These are phyloP conservation scores for Casuarina cunninghamiana DNA, from an alignment of 306 rosid species.

Conservation along the genomic window DNA sequence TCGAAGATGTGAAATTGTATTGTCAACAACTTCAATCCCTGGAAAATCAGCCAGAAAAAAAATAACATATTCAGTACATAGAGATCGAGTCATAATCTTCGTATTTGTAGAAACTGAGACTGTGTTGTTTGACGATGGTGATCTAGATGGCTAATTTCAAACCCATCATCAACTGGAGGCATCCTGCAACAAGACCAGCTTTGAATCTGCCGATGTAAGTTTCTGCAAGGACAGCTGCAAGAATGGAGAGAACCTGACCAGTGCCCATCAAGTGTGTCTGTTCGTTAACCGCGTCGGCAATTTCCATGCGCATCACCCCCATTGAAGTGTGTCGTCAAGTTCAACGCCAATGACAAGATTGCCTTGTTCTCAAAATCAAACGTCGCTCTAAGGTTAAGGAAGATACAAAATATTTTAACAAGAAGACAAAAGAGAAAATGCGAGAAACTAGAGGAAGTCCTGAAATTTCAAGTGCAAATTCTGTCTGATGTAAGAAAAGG, in stretches of 20 bases:
- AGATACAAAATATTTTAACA: too few relatives aligned
- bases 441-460: too few relatives aligned
- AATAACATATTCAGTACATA: neutral
- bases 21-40: slow-evolving; percentile 70
- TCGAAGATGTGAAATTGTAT: slow-evolving; percentile 30
- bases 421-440: too few relatives aligned
- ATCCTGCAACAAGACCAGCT: slow-evolving; percentile 49
- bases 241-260: slow-evolving; percentile 63
- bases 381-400: slow-evolving; percentile 38
- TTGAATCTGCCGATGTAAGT: slow-evolving; percentile 67
- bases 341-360: slow-evolving; percentile 76
- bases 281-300: slow-evolving; percentile 80
- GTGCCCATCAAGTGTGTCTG: slow-evolving; percentile 80
- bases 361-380: slow-evolving; percentile 71
- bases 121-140: neutral
- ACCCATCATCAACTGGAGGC: slow-evolving; percentile 68
- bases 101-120: too few relatives aligned
- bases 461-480: too few relatives aligned
- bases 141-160: neutral
- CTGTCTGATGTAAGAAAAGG: too few relatives aligned
- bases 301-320: slow-evolving; percentile 56
- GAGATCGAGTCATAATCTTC: too few relatives aligned
- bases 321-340: slow-evolving; percentile 67
- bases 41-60: neutral
- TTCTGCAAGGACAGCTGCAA: slow-evolving; percentile 76